These are phyloP conservation scores for Trypanosomatidae sp. DNA, from an alignment of 208 protist species.

Conservation along the genomic window DNA sequence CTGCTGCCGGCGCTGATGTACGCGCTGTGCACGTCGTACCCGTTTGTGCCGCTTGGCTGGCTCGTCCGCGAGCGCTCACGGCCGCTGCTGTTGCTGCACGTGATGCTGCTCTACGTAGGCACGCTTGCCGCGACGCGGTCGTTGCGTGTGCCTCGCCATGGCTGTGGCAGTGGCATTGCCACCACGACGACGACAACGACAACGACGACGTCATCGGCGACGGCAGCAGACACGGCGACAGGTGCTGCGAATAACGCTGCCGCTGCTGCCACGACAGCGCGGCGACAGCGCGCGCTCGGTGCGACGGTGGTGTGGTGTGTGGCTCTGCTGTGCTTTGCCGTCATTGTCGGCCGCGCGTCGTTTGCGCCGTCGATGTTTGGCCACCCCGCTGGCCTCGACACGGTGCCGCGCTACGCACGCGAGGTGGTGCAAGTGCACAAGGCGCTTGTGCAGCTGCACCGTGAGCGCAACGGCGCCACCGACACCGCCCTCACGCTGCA, in stretches of 20 bases:
- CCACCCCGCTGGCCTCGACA: constrained; percentile 22
- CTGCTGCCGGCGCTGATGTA: constrained; percentile 13
- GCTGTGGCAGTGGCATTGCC: too few relatives aligned
- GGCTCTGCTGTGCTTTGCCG: constrained; percentile 18
- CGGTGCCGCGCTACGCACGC: constrained; percentile 15
- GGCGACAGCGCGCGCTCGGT: too few relatives aligned
- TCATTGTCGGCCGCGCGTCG: constrained; percentile 17
- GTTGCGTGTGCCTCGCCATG: too few relatives aligned
- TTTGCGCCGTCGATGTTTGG: constrained; percentile 16
- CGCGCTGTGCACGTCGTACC: constrained; percentile 54
- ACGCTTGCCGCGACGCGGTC: too few relatives aligned
- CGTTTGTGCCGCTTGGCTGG: constrained; percentile 59
- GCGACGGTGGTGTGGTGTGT: too few relatives aligned
- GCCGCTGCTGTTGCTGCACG: constrained; percentile 16
- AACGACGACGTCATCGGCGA: too few relatives aligned
- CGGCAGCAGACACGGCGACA: too few relatives aligned
- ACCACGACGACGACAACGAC: too few relatives aligned
- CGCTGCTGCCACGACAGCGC: too few relatives aligned
- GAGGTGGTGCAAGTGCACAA: constrained; percentile 55
- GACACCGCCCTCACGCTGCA: constrained; percentile 18
- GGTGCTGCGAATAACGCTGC: too few relatives aligned
- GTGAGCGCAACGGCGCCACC: constrained; percentile 21
- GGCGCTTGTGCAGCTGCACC: constrained; percentile 22
- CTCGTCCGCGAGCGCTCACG: constrained; percentile 45
- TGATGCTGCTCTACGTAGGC: constrained; percentile 6